Evolutionary conservation across 2,329 filamentous ascomycete genomes (phyloP), one percentile per base, ranked within the genome.

Genomic region (Fusarium sp.): DNA sequence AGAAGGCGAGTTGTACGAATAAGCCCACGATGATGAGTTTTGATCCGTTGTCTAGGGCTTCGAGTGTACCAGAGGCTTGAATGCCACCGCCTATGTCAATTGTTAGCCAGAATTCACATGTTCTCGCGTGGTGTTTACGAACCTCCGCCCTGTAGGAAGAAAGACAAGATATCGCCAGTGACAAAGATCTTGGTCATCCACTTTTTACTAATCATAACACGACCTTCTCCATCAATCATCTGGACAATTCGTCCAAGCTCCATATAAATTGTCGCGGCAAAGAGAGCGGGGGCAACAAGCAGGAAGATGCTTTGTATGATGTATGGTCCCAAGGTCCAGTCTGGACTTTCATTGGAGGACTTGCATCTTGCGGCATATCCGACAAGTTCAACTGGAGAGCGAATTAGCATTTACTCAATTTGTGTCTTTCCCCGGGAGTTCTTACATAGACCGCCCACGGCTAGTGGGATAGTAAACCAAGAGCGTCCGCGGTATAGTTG

Each of bases 11-110:
- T 61, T 90, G 87, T 3, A 88, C 74, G 6, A 84, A 77, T 2
- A 90, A 77, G 6, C 87, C 87, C 2, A 66, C 83, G 4, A 89
- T 77, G 5, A 88, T 83, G 29, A 89, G 72, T 3, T 83, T 80
- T 0, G 83, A 75, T 24, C 83, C 84, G 0, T 73, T 71, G 4
- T 65, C 41, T 6, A 74, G n/a, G 4, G 68, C 53, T 10, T 67
- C 63, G 13, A 82, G 75, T 51, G 71, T 56, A 1, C 74, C 76
- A 1, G 57, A 87, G 0, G 67, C 32, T 25, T 67, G 65, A 3
- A 55, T 44, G 2, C 65, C 65, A 24, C 61, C 65, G 2, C 65
- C 65, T 67, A 2, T 2, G 16, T 9, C 9, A 6, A 27, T 27
- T 7, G 25, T 27, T 27, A 27, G 25, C 25, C 25, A 3, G 25